Evolutionary conservation across 805 yeast species (phyloP).

Genomic region (Zygotorulaspora florentina): DNA sequence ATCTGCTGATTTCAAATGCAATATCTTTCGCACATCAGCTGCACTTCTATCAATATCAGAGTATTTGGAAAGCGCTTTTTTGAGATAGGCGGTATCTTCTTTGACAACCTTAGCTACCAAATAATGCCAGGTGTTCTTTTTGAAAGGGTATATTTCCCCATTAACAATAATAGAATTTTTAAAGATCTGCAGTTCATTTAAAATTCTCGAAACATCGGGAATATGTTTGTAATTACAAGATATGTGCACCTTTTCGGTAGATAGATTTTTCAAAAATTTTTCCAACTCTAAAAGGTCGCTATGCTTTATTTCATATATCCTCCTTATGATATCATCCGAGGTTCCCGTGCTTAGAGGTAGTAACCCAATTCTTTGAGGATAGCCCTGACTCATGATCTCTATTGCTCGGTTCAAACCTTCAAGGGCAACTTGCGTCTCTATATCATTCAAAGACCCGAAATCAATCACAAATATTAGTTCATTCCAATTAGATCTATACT

Average conservation of each 20-base stretch:
- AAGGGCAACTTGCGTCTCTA: conserved; percentile 40
- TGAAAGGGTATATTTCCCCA: conserved; percentile 61
- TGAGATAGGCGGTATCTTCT: conserved; percentile 45
- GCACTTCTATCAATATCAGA: conserved; percentile 5
- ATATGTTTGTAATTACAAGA: conserved; percentile 17
- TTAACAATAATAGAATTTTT: conserved; percentile 59
- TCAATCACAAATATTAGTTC: conserved; percentile 67
- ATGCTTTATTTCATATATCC: conserved; percentile 26
- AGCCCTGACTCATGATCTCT: conserved; percentile 46
- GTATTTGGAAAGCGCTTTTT: conserved; percentile 17
- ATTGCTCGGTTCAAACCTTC: conserved; percentile 47
- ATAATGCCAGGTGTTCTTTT: conserved; percentile 49
- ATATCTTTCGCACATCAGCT: conserved; percentile 28
- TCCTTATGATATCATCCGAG: conserved; percentile 20
- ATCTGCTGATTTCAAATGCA: conserved; percentile 29
- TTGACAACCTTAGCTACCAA: conserved; percentile 49
- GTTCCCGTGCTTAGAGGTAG: conserved; percentile 50
- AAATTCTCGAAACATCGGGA: conserved; percentile 28
- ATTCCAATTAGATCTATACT: conserved; percentile 67
- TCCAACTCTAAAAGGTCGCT: conserved; percentile 11
- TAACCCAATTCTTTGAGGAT: conserved; percentile 79
- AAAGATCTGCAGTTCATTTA: conserved; percentile 39
- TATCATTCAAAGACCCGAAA: conserved; percentile 41
- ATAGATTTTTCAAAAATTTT: conserved; percentile 20
- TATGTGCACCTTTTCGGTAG: conserved; percentile 8